Evolutionary conservation across 176 grass and related monocot genomes (phyloP).

Genomic region (Ensete glaucum): DNA sequence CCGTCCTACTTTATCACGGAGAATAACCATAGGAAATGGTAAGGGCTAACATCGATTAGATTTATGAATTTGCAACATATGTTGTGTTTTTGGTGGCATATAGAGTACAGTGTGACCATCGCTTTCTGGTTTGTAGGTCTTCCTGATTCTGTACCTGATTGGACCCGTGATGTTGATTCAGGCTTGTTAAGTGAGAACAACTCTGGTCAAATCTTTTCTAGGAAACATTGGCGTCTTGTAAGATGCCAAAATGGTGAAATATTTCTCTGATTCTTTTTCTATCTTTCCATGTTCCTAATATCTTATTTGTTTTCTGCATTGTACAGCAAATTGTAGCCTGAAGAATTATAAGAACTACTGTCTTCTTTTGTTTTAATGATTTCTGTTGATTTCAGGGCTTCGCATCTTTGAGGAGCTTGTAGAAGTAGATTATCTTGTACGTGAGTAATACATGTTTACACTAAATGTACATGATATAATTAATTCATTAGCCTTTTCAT

Average conservation of each 20-base stretch:
- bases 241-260: conserved; percentile 96
- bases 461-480: conserved; percentile 2
- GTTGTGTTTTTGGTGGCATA: conserved; percentile 18
- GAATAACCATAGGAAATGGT: conserved; percentile 99
- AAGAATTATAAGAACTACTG: not conserved
- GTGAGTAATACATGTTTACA: conserved; percentile 32
- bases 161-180: conserved; percentile 71
- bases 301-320: not conserved
- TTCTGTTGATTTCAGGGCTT: conserved; percentile 43
- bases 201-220: conserved; percentile 79
- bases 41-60: not conserved
- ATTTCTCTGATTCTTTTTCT: conserved; percentile 12
- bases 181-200: conserved; percentile 50
- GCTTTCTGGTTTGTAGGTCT: conserved; percentile 45
- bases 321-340: not conserved
- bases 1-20: conserved; percentile 47
- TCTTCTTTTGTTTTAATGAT: conserved; percentile 9
- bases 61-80: not conserved
- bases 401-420: conserved; percentile 96
- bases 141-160: conserved; percentile 81
- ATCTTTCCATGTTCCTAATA: not conserved
- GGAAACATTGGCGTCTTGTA: conserved; percentile 91
- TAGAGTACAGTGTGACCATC: conserved; percentile 1
- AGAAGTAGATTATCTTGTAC: conserved; percentile 95
- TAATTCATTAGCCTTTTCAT: conserved; percentile 30